phyloP scores from a whole-genome alignment of 441 rosid species.

The Pelargonium myrrhifolium region DNA sequence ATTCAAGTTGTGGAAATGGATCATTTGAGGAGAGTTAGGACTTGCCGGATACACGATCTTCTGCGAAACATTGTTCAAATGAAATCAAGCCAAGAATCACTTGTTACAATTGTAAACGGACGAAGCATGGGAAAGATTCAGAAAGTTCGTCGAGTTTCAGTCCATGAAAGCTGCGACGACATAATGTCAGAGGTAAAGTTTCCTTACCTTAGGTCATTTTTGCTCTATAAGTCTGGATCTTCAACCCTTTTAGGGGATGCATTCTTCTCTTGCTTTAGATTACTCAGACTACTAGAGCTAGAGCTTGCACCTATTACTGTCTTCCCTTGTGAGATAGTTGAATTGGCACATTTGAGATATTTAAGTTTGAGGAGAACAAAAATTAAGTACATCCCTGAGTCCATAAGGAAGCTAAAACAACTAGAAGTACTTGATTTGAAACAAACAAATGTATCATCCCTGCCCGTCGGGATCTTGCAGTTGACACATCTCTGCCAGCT shows the following conservation, averaged over 20 bases:
- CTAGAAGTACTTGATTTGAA: constrained; percentile 13
- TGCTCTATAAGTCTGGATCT: neutral
- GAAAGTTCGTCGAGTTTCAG: neutral
- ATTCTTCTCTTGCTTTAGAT: neutral
- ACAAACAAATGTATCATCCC: constrained; percentile 6
- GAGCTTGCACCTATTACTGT: constrained; percentile 10
- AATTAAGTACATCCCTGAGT: neutral
- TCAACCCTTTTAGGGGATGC: neutral
- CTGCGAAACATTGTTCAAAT: neutral
- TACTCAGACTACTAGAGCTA: constrained; percentile 12
- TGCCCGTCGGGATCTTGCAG: constrained; percentile 13
- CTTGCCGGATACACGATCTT: neutral
- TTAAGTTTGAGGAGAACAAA: constrained; percentile 11
- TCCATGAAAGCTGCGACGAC: neutral
- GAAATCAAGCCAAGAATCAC: constrained; percentile 1
- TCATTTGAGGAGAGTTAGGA: constrained; percentile 8
- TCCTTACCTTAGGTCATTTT: neutral
- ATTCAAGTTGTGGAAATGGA: constrained; percentile 15
- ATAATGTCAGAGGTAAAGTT: neutral
- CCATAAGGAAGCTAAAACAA: constrained; percentile 17
- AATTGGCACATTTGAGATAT: constrained; percentile 3
- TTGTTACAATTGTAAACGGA: neutral
- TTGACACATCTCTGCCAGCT: constrained; percentile 13
- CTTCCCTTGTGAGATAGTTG: neutral
- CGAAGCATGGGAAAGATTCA: neutral